Base-by-base conservation (phyloP, 208 protist species). In the Lotmaria passim region DNA sequence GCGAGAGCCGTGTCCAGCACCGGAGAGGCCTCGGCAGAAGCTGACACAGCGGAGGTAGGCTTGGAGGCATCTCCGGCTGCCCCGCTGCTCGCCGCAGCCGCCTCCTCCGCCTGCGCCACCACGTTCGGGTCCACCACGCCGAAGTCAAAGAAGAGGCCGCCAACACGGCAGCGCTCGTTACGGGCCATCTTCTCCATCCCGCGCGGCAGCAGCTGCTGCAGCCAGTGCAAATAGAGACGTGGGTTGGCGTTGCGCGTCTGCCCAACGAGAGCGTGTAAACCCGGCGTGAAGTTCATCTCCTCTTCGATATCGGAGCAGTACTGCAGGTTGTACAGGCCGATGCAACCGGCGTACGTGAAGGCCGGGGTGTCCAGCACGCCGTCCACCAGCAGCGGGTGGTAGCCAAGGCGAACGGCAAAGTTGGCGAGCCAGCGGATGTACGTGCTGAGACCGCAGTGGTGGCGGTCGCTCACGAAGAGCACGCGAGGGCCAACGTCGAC, bases 81-180 rank as follows among this genome's bases (percentile, higher is more conserved):
- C 31, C 52, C 66, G 11, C 46, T 39, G 26, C 57, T 46, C 30
- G 56, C 64, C 3, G 44, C 74, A 19, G 65, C 47, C 11, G 61
- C 50, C 53, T 44, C 57, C 47, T 85, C 73, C 3, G 79, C 75
- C 53, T 58, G 62, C 30, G 79, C 71, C 63, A 82, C 75, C 28
- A 64, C 78, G 19, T 48, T 48, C 12, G 73, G 65, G 50, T 66
- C 59, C 7, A 93, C 61, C 28, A 72, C 71, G n/a, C 85, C 85
- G 53, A 83, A 93, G 62, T 93, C 85, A 4, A 93, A 43, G 79
- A 90, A 93, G 21, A 93, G 33, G 10, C 87, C 87, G 21, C 87
- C 87, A 7, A 89, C 83, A 23, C 85, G 82, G 65, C 80, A 89
- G 10, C 83, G 76, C 52, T 87, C 80, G 50, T 73, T 83, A 19